Base-by-base conservation (phyloP, 306 rosid genomes). In the Mimosa pudica region DNA sequence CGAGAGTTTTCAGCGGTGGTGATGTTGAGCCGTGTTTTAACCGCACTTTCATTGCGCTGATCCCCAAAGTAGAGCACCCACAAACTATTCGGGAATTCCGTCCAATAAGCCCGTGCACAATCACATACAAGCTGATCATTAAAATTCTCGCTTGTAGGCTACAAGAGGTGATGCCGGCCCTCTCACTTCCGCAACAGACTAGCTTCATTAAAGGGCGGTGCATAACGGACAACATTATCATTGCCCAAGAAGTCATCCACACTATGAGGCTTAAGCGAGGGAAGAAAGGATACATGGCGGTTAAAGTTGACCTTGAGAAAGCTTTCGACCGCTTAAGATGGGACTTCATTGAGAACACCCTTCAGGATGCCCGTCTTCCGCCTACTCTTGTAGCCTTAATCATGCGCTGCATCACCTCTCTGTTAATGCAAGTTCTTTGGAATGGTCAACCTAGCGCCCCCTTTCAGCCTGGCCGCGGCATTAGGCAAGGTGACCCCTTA, bases 351-450 rank as follows among this genome's bases (percentile, higher is more conserved):
- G 54, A 0, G 4, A 5, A 48, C 3, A 12, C 54, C 1, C 14
- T 48, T 1, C 10, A 5, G 13, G 54, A 48, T 3, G 54, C 13
- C 4, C 0, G 4, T 1, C 3, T 48, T 3, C 13, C 54, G 13
- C 1, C 0, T 2, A 9, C 1, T 4, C 4, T 38, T 2, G 4
- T 48, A 0, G 12, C 1, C 3, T 3, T 48, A 1, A 48, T 12
- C 2, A 12, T 48, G 17, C 1, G 4, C 1, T 11, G 17, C 4
- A 2, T 48, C 12, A 48, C 54, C 1, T 0, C 4, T 2, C 12
- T 1, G 1, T 10, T 16, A 4, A 48, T 48, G 54, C 4, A 9
- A 10, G 54, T 48, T 5, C 13, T 48, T 9, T 48, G 54, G 17
- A 48, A 48, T 48, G 4, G 13, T 4, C 1, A 16, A 14, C 54